Conservation (phyloP, 2,329 filamentous ascomycete species). For the Hypoxylon sp. region DNA sequence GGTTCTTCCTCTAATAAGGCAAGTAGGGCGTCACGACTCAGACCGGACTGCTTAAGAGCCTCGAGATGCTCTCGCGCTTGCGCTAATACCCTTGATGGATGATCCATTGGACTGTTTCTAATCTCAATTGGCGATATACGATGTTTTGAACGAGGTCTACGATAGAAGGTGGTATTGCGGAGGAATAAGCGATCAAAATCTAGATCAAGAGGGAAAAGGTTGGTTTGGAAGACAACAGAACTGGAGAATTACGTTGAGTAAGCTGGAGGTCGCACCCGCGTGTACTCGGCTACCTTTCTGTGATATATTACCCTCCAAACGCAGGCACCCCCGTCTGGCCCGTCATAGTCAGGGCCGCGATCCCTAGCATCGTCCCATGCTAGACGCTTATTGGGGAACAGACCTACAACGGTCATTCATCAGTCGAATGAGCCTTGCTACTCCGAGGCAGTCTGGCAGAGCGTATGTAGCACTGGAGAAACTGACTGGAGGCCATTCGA, state of each 20-base stretch:
- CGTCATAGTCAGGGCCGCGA: slow-evolving; percentile 35
- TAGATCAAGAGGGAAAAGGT: slow-evolving; percentile 30
- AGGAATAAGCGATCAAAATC: slow-evolving; percentile 32
- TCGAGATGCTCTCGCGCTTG: slow-evolving; percentile 54
- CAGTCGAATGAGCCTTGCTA: slow-evolving; percentile 41
- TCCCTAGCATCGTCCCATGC: slow-evolving; percentile 40
- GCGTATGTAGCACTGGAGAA: slow-evolving; percentile 30
- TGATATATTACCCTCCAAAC: slow-evolving; percentile 48
- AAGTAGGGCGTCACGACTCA: slow-evolving; percentile 52
- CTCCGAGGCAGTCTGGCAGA: slow-evolving; percentile 34
- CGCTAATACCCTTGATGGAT: slow-evolving; percentile 53
- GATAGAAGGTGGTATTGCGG: slow-evolving; percentile 34
- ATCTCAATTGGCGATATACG: slow-evolving; percentile 26
- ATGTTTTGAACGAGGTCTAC: slow-evolving; percentile 16
- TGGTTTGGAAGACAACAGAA: slow-evolving; percentile 30
- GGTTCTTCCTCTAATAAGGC: slow-evolving; percentile 51
- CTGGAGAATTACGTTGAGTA: slow-evolving; percentile 38
- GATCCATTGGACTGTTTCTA: slow-evolving; percentile 48
- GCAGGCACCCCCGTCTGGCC: slow-evolving; percentile 30
- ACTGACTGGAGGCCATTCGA: slow-evolving; percentile 43
- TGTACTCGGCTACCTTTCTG: slow-evolving; percentile 47
- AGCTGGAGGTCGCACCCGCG: slow-evolving; percentile 47
- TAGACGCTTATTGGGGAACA: slow-evolving; percentile 35
- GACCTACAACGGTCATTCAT: slow-evolving; percentile 33
- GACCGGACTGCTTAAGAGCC: slow-evolving; percentile 55